A percentile compares a stretch with the other conserved stretches of the same genome.
phyloP scores from a whole-genome alignment of 2,329 filamentous ascomycete species.

The Fusarium longipes region DNA sequence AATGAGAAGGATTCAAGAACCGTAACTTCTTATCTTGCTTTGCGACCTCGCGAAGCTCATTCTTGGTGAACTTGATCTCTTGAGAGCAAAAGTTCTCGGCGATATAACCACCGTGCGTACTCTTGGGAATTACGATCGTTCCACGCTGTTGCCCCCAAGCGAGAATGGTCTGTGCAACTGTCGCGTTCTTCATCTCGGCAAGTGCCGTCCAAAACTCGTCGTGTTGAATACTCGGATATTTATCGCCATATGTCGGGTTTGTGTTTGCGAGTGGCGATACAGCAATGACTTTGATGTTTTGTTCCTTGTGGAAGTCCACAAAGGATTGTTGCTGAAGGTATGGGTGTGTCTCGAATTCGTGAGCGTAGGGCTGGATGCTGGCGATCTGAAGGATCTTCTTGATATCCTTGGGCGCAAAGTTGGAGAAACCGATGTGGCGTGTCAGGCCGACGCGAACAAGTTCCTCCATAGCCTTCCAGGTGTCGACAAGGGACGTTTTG shows the following conservation, averaged over 20 bases:
- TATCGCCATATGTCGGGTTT: slow-evolving; percentile 37
- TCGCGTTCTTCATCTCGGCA: slow-evolving; percentile 37
- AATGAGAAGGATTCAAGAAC: slow-evolving; percentile 53
- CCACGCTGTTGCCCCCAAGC: slow-evolving; percentile 41
- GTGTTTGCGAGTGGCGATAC: slow-evolving; percentile 43
- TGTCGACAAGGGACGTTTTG: slow-evolving; percentile 42
- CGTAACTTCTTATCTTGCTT: slow-evolving; percentile 48
- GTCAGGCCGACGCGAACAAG: slow-evolving; percentile 37
- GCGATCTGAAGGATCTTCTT: slow-evolving; percentile 55
- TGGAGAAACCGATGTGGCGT: slow-evolving; percentile 63
- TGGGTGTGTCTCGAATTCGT: slow-evolving; percentile 66
- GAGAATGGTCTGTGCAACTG: slow-evolving; percentile 37
- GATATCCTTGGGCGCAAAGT: slow-evolving; percentile 65
- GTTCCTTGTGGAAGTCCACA: slow-evolving; percentile 42
- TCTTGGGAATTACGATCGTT: slow-evolving; percentile 40
- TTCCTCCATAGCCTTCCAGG: slow-evolving; percentile 49
- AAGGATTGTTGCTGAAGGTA: slow-evolving; percentile 59
- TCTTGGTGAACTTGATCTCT: slow-evolving; percentile 21
- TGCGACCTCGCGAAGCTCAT: slow-evolving; percentile 51
- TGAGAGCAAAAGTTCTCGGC: slow-evolving; percentile 37
- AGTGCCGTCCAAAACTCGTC: slow-evolving; percentile 37
- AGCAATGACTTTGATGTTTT: slow-evolving; percentile 46
- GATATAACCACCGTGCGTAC: slow-evolving; percentile 33
- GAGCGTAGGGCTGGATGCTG: slow-evolving; percentile 47
- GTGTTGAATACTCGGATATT: slow-evolving; percentile 31